These are phyloP conservation scores for Pseudoscleropodium purum DNA, from an alignment of 225 moss, liverwort and hornwort species.

Conservation along the genomic window DNA sequence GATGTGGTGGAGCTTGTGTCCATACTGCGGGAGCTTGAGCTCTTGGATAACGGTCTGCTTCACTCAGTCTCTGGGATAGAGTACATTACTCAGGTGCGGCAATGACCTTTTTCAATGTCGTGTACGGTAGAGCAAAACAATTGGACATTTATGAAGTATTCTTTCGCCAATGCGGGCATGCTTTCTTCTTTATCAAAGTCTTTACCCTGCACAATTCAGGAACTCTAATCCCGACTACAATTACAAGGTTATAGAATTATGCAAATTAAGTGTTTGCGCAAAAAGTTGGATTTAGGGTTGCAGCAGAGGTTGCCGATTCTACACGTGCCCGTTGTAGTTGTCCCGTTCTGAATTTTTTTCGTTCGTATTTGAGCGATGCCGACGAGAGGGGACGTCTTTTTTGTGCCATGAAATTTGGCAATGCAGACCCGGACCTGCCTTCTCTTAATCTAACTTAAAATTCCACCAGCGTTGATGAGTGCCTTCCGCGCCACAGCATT, in stretches of 20 bases:
- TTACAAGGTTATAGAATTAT: too few species aligned
- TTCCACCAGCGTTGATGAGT: too few species aligned
- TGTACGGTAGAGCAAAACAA: background rate
- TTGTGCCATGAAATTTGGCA: too few species aligned
- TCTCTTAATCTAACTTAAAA: too few species aligned
- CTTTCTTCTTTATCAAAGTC: background rate
- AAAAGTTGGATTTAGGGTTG: too few species aligned
- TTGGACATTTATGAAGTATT: background rate
- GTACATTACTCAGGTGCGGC: slow-evolving; percentile 77
- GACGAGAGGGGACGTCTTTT: too few species aligned
- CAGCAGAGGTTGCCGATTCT: background rate
- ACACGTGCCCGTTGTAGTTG: background rate
- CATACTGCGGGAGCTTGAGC: slow-evolving; percentile 75
- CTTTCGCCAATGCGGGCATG: background rate
- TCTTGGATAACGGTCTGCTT: slow-evolving; percentile 80
- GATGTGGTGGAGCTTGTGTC: slow-evolving; percentile 86
- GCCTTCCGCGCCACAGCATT: too few species aligned
- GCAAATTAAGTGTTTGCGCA: too few species aligned
- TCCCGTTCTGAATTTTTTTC: background rate
- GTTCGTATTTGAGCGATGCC: background rate
- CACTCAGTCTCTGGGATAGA: slow-evolving; percentile 91
- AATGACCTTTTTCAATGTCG: background rate
- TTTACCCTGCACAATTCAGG: background rate
- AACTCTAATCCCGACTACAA: background rate
- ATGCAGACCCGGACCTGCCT: too few species aligned